Evolutionary conservation across 768 basidiomycete genomes (phyloP).

Genomic region (Termitomyces sp.): DNA sequence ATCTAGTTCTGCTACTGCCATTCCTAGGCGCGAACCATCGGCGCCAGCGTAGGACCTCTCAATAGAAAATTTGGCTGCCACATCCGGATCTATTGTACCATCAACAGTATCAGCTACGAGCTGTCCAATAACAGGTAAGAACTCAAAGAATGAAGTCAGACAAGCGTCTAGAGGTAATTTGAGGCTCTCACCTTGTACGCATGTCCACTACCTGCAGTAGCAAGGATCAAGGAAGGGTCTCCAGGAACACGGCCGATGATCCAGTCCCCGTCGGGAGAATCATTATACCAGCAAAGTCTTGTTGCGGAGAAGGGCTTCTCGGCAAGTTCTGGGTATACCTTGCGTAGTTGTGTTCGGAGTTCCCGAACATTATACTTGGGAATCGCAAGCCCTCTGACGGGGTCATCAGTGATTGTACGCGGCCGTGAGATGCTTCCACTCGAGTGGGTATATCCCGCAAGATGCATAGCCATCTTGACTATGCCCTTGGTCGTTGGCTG

Average conservation of each 20-base stretch:
- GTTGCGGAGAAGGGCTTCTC: slow-evolving; percentile 70
- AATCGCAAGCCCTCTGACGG: slow-evolving; percentile 58
- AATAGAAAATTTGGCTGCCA: slow-evolving; percentile 63
- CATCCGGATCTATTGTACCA: slow-evolving; percentile 50
- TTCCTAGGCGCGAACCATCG: slow-evolving; percentile 24
- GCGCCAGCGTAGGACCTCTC: slow-evolving; percentile 37
- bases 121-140: slow-evolving; percentile 80
- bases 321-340: slow-evolving; percentile 76
- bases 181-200: slow-evolving; percentile 66
- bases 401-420: slow-evolving; percentile 66
- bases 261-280: slow-evolving; percentile 86
- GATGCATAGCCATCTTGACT: slow-evolving; percentile 79
- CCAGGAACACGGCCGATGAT: slow-evolving; percentile 71
- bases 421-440: slow-evolving; percentile 64
- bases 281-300: slow-evolving; percentile 93
- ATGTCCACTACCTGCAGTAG: slow-evolving; percentile 88
- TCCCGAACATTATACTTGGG: slow-evolving; percentile 52
- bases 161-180: background rate
- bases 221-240: slow-evolving; percentile 65
- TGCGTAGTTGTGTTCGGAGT: slow-evolving; percentile 51
- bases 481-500: slow-evolving; percentile 69
- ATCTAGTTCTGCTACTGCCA: slow-evolving; percentile 31
- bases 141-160: slow-evolving; percentile 43
- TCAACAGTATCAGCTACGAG: slow-evolving; percentile 75
- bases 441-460: slow-evolving; percentile 65